Evolutionary conservation across 2,329 filamentous ascomycete species (phyloP).

Genomic region (Ascochyta fabae): DNA sequence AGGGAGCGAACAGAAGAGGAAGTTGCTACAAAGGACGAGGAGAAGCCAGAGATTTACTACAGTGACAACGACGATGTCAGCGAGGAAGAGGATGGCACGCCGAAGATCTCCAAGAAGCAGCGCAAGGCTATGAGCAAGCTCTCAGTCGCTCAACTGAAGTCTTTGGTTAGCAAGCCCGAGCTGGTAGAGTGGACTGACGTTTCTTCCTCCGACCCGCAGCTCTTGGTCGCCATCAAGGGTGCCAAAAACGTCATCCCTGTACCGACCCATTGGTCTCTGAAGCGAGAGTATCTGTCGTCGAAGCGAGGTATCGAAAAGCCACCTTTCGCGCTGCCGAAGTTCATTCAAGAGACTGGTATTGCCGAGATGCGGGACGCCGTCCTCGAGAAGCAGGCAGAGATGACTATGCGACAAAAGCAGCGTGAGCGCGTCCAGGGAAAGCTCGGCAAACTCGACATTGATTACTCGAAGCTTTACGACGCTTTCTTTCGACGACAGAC

Average conservation of each 20-base stretch:
- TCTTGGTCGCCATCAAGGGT: conserved; percentile 93
- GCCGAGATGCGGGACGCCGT: conserved; percentile 97
- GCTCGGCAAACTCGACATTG: conserved; percentile 96
- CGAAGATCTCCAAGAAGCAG: conserved; percentile 92
- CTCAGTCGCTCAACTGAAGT: conserved; percentile 94
- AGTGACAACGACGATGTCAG: conserved; percentile 85
- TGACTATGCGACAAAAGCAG: conserved; percentile 92
- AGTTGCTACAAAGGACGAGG: conserved; percentile 57
- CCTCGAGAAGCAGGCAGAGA: conserved; percentile 92
- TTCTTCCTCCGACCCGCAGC: conserved; percentile 83
- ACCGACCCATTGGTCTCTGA: conserved; percentile 91
- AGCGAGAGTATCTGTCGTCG: conserved; percentile 95
- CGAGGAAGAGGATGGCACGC: conserved; percentile 73
- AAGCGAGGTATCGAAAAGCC: conserved; percentile 97
- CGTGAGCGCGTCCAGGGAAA: conserved; percentile 92
- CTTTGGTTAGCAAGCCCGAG: conserved; percentile 87
- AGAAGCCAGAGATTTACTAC: conserved; percentile 85
- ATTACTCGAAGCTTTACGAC: conserved; percentile 97
- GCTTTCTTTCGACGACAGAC: conserved; percentile 98
- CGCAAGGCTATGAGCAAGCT: conserved; percentile 89
- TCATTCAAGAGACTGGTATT: conserved; percentile 97
- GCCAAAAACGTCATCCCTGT: conserved; percentile 96
- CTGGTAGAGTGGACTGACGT: conserved; percentile 98
- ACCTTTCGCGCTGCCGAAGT: conserved; percentile 89
- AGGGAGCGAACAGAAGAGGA: conserved; percentile 63